phyloP scores from a whole-genome alignment of 2,329 filamentous ascomycete genomes.

The Colletotrichum magnum region DNA sequence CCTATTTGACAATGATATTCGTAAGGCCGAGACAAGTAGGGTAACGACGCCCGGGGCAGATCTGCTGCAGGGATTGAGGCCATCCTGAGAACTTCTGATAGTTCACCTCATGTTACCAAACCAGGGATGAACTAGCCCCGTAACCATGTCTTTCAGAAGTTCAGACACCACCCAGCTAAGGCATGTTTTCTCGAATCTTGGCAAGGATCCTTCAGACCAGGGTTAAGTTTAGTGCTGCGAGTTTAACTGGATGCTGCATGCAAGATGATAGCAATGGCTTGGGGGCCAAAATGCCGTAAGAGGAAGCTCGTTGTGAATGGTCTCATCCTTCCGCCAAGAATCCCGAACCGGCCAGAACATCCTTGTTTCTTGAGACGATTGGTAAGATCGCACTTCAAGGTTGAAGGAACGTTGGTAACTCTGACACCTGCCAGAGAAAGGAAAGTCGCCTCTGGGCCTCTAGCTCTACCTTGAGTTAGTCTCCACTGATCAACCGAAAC shows the following conservation, averaged over 20 bases:
- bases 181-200: conserved; percentile 12
- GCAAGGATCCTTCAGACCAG: conserved; percentile 23
- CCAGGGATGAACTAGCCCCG: too few species aligned
- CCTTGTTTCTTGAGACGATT: background rate
- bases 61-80: background rate
- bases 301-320: conserved; percentile 13
- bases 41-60: background rate
- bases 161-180: background rate
- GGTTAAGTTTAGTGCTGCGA: conserved; percentile 6
- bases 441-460: background rate
- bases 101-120: too few species aligned
- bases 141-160: background rate
- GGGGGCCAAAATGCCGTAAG: background rate
- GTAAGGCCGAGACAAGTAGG: too few species aligned
- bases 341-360: background rate
- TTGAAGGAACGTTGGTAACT: background rate
- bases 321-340: conserved; percentile 16
- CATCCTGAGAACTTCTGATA: too few species aligned
- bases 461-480: too few species aligned
- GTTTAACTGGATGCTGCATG: background rate
- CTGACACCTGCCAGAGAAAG: conserved; percentile 9
- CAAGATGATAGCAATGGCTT: background rate
- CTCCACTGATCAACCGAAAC: too few species aligned
- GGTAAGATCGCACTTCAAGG: conserved; percentile 18
- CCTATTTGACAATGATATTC: background rate